Evolutionary conservation across 352 stramenopile species (phyloP).

Genomic region (Phytophthora macrochlamydospora): DNA sequence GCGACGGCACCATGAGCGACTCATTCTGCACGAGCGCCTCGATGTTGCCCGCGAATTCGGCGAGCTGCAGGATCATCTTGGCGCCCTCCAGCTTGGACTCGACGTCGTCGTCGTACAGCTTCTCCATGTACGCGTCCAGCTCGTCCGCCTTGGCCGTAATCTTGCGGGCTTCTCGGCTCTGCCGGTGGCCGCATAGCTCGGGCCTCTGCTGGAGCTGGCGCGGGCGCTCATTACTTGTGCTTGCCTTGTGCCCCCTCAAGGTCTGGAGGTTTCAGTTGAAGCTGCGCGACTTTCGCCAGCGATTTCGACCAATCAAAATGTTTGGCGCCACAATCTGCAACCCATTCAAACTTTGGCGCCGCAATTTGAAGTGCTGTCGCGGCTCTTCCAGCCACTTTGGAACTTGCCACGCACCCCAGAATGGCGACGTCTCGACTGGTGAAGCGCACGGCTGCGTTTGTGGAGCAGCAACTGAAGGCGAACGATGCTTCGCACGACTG

Average conservation of each 20-base stretch:
- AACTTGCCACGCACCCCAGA: conserved; percentile 12
- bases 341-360: conserved; percentile 6
- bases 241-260: not conserved
- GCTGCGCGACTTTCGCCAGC: not conserved
- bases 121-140: conserved; percentile 94
- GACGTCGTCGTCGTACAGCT: conserved; percentile 90
- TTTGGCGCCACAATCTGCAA: not conserved
- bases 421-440: conserved; percentile 64
- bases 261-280: conserved; percentile 34
- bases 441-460: conserved; percentile 71
- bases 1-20: conserved; percentile 86
- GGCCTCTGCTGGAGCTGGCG: conserved; percentile 25
- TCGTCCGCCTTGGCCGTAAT: conserved; percentile 70
- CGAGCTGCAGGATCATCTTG: conserved; percentile 52
- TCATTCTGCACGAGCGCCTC: conserved; percentile 94
- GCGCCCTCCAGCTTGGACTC: conserved; percentile 83
- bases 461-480: conserved; percentile 66
- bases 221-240: conserved; percentile 27
- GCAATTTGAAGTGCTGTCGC: not conserved
- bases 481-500: conserved; percentile 90
- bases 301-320: not conserved
- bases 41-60: conserved; percentile 89
- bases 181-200: conserved; percentile 8
- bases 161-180: conserved; percentile 53
- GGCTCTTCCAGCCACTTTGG: not conserved